Conservation (phyloP, 768 basidiomycete genomes). For the Russula ochroleuca region DNA sequence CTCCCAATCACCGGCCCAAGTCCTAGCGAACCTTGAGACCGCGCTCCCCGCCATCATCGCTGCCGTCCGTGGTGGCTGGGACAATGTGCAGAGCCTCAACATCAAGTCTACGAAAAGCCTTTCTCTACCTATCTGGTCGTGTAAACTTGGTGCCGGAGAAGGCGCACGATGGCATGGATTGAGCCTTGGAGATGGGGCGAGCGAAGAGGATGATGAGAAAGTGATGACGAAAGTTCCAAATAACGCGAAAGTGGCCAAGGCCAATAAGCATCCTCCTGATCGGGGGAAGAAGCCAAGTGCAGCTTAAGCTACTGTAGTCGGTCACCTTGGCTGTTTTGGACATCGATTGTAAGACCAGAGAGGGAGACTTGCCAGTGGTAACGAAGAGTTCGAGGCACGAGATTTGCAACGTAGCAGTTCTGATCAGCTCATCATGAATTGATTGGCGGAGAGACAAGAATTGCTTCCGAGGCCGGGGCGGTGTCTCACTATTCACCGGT, state of each 20-base stretch:
- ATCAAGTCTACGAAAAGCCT: slow-evolving; percentile 86
- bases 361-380: no score
- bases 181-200: slow-evolving; percentile 30
- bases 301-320: slow-evolving; percentile 24
- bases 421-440: no score
- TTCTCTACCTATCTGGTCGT: slow-evolving; percentile 89
- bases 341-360: neutral
- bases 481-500: no score
- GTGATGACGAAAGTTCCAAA: neutral
- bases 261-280: slow-evolving; percentile 6
- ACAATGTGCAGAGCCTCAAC: slow-evolving; percentile 82
- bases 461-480: no score
- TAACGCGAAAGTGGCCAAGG: neutral
- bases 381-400: neutral
- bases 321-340: neutral
- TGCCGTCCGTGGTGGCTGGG: slow-evolving; percentile 77
- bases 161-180: slow-evolving; percentile 60
- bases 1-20: slow-evolving; percentile 67
- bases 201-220: slow-evolving; percentile 17
- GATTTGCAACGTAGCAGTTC: neutral
- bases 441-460: no score
- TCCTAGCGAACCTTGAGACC: slow-evolving; percentile 69
- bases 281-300: slow-evolving; percentile 37
- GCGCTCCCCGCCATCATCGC: slow-evolving; percentile 73
- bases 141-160: slow-evolving; percentile 56